Evolutionary conservation across 371 early-diverging fungal species (phyloP).

Genomic region (Nematocida sp.): DNA sequence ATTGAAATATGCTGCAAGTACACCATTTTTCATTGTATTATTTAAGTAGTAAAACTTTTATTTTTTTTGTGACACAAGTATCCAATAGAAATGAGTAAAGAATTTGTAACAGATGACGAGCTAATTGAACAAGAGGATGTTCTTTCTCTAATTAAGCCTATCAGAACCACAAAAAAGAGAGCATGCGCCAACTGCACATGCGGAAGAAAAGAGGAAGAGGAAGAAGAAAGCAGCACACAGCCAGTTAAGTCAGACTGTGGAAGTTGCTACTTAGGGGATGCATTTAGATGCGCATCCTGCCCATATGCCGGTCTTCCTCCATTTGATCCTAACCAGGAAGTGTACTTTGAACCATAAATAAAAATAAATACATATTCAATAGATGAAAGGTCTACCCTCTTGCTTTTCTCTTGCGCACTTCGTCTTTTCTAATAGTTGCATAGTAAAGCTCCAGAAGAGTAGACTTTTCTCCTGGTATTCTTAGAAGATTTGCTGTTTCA

Average conservation of each 20-base stretch:
- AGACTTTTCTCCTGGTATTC: constrained; percentile 57
- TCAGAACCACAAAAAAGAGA: constrained; percentile 18
- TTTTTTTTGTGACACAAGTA: constrained; percentile 1
- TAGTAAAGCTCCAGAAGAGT: constrained; percentile 49
- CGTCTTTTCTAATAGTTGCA: constrained; percentile 54
- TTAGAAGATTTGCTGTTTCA: constrained; percentile 63
- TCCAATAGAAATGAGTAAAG: constrained; percentile 11
- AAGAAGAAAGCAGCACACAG: constrained; percentile 3
- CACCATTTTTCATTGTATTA: constrained; percentile 10
- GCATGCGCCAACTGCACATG: constrained; percentile 66
- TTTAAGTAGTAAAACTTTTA: background rate
- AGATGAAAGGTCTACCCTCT: background rate
- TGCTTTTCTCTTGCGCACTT: constrained; percentile 41
- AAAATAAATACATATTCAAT: constrained; percentile 12
- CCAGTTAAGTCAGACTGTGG: constrained; percentile 67
- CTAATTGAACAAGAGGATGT: constrained; percentile 17
- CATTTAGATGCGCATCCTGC: constrained; percentile 91
- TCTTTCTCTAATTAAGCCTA: constrained; percentile 2
- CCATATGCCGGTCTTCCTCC: constrained; percentile 96
- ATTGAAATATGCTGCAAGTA: constrained; percentile 51
- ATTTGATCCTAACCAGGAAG: constrained; percentile 88
- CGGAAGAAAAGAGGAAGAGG: constrained; percentile 42
- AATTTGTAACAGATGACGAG: constrained; percentile 51
- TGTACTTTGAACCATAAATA: constrained; percentile 67
- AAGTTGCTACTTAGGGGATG: constrained; percentile 92